Percentiles rank a stretch among this genome's conserved stretches.
phyloP scores from a whole-genome alignment of 768 basidiomycete species.

The Peribolospora kevripleyi region DNA sequence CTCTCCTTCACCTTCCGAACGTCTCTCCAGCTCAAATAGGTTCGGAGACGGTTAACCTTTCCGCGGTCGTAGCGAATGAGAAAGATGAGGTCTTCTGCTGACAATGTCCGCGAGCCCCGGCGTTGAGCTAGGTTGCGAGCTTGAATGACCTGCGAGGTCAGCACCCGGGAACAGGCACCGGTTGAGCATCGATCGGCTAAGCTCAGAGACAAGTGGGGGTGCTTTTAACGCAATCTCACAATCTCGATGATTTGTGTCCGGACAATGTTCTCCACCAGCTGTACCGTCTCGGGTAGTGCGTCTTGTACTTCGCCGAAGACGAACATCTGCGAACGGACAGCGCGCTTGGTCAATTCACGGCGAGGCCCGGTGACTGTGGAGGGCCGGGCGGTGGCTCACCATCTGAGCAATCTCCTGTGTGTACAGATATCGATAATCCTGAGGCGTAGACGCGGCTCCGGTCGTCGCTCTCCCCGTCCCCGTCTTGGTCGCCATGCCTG shows the following conservation, averaged over 20 bases:
- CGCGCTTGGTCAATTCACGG: no score
- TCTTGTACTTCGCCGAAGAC: conserved; percentile 91
- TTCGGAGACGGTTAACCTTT: conserved; percentile 75
- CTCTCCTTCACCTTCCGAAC: conserved; percentile 83
- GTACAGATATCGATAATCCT: no score
- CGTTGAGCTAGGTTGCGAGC: conserved; percentile 60
- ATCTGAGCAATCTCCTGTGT: no score
- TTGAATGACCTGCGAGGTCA: conserved; percentile 41
- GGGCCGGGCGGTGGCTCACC: no score
- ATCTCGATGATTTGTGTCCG: conserved; percentile 74
- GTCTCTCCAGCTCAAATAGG: conserved; percentile 91
- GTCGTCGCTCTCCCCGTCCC: no score
- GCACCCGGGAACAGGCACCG: background rate
- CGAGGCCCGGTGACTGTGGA: no score
- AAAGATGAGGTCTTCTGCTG: conserved; percentile 87
- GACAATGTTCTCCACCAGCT: conserved; percentile 86
- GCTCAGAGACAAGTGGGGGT: background rate
- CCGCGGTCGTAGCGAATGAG: conserved; percentile 81
- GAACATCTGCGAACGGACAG: background rate
- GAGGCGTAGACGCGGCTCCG: no score
- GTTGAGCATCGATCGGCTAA: background rate
- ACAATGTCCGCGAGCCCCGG: conserved; percentile 59
- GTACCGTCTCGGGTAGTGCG: conserved; percentile 61
- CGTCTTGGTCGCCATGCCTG: no score
- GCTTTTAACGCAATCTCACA: conserved; percentile 24